These are phyloP conservation scores for Fusarium tjaetaba DNA, from an alignment of 2,329 filamentous ascomycete genomes.

Conservation along the genomic window DNA sequence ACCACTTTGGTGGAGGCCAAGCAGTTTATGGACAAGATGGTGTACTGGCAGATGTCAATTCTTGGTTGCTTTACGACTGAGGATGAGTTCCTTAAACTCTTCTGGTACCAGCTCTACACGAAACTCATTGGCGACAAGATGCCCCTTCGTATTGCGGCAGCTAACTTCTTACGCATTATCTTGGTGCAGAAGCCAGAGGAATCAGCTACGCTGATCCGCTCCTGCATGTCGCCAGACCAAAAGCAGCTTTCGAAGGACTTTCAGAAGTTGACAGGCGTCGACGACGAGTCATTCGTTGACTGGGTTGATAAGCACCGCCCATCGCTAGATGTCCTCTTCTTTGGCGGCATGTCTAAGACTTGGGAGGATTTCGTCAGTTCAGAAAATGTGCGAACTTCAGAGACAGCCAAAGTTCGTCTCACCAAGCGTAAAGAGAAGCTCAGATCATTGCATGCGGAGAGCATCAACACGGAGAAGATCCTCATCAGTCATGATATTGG, in stretches of 20 bases:
- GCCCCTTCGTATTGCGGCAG: conserved; percentile 77
- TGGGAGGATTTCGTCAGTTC: conserved; percentile 89
- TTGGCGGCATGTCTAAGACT: conserved; percentile 78
- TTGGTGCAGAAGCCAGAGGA: conserved; percentile 93
- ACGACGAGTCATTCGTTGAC: conserved; percentile 85
- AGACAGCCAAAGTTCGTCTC: conserved; percentile 76
- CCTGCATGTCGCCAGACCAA: conserved; percentile 76
- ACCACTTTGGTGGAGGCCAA: conserved; percentile 70
- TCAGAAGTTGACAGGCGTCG: conserved; percentile 83
- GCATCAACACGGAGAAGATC: conserved; percentile 73
- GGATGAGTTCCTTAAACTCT: conserved; percentile 81
- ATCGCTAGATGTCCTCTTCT: conserved; percentile 84
- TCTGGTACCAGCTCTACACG: conserved; percentile 93
- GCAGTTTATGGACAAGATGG: conserved; percentile 82
- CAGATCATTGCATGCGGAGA: conserved; percentile 80
- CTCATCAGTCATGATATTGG: conserved; percentile 86
- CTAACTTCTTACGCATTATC: conserved; percentile 89
- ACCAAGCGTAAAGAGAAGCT: conserved; percentile 83
- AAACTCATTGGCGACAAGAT: conserved; percentile 80
- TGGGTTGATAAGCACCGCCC: conserved; percentile 88
- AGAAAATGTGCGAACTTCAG: conserved; percentile 84
- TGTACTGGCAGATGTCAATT: conserved; percentile 96
- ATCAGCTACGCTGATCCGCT: conserved; percentile 76
- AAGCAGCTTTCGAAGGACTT: conserved; percentile 79
- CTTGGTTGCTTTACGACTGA: conserved; percentile 81